Evolutionary conservation across 768 basidiomycete genomes (phyloP), one percentile per base, ranked within the genome.

Genomic region (Pluteus cervinus): DNA sequence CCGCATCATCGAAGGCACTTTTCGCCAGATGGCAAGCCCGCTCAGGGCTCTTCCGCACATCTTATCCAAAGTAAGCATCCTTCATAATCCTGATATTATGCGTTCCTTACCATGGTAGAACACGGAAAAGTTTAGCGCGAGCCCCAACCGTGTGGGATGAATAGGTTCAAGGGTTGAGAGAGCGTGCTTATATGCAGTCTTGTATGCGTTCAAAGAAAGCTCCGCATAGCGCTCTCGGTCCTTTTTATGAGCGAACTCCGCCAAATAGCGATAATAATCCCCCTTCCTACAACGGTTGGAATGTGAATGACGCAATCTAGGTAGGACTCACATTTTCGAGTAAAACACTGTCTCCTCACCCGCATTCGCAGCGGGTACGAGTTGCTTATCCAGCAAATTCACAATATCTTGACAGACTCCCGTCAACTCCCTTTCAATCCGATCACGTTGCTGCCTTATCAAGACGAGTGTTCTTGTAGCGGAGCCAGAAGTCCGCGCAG

Each of bases 61-160:
- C 82, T 65, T 33, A 39, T 25, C 6, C 23, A 24, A 9, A 14
- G n/a, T 36, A 32, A 29, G 24, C 16, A 31, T 5, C 7, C 12
- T 18, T 26, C 10, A 28, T 21, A 20, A 30, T 4, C 18, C 12
- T 36, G 20, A 7, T 29, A 39, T 29, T 18, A 31, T 22, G 16
- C 39, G 24, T 15, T 7, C 10, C 56, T 45, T 23, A 62, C 63
- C 73, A 57, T 89, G 89, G 59, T 86, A 91, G 68, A 86, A 93
- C 35, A 93, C 90, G n/a, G 87, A 82, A 63, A 93, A 91, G 66
- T 92, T 93, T 52, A 93, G 71, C 23, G 89, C 88, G 35, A 93
- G 67, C 24, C 89, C 90, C 41, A 93, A 67, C 50, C 88, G 76
- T 44, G 90, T 92, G 39, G 90, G 88, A 62, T 92, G 86, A 33